Evolutionary conservation across 108 stramenopile genomes (phyloP).

Genomic region (Nannochloropsis oceanica): DNA sequence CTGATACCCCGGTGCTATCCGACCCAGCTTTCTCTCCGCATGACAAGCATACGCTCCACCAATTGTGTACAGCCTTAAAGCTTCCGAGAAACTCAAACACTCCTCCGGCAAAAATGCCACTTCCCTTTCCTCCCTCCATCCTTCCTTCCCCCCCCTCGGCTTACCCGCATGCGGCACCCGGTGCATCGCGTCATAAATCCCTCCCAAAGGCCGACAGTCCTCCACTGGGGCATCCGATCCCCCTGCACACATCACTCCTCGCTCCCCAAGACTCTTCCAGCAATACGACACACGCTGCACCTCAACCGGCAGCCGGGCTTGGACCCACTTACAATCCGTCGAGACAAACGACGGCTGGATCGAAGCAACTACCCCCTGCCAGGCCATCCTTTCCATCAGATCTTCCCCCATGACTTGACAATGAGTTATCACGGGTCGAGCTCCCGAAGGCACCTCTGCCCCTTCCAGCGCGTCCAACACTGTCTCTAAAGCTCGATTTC

Average conservation of each 20-base stretch:
- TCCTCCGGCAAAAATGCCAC: conserved; percentile 10
- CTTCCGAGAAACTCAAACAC: conserved; percentile 32
- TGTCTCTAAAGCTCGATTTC: conserved; percentile 27
- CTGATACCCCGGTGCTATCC: background rate
- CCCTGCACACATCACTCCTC: conserved; percentile 30
- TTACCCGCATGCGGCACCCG: background rate
- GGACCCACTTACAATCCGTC: conserved; percentile 29
- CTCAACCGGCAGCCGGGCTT: conserved; percentile 1
- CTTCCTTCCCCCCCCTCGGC: background rate
- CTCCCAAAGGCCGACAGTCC: conserved; percentile 3
- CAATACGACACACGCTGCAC: conserved; percentile 15
- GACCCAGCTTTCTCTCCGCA: conserved; percentile 5
- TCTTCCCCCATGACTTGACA: conserved; percentile 36
- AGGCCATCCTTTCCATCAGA: conserved; percentile 17
- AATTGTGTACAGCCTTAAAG: conserved; percentile 30
- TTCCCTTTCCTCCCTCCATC: background rate
- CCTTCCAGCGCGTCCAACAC: conserved; percentile 30
- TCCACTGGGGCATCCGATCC: conserved; percentile 40
- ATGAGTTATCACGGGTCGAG: conserved; percentile 38
- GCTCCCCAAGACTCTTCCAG: conserved; percentile 27
- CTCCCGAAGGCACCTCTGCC: conserved; percentile 2
- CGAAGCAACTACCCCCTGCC: conserved; percentile 20
- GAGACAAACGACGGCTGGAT: conserved; percentile 42
- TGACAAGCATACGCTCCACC: conserved; percentile 28
- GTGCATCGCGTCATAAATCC: conserved; percentile 35